Evolutionary conservation across 1,139 yeast species (phyloP).

Genomic region (Sugiyamaella neomexicana): DNA sequence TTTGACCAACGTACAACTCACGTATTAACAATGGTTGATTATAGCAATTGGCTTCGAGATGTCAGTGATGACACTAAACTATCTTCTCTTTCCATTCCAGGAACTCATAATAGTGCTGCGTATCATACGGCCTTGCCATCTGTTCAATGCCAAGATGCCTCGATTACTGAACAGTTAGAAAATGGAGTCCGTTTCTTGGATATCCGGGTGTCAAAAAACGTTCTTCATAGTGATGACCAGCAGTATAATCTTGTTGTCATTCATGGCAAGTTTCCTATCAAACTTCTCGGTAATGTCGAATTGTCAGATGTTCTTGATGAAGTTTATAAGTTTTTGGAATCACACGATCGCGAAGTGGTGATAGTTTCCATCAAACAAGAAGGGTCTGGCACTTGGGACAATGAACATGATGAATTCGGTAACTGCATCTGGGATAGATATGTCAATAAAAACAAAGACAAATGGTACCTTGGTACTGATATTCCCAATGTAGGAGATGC

Average conservation of each 20-base stretch:
- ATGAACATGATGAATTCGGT: slow-evolving; percentile 57
- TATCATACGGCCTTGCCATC: slow-evolving; percentile 73
- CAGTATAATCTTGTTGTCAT: slow-evolving; percentile 63
- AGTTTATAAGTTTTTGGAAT: slow-evolving; percentile 56
- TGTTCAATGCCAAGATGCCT: slow-evolving; percentile 72
- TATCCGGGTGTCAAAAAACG: slow-evolving; percentile 49
- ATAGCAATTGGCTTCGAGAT: slow-evolving; percentile 53
- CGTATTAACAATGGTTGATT: slow-evolving; percentile 9
- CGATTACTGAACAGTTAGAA: slow-evolving; percentile 60
- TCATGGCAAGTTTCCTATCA: slow-evolving; percentile 77
- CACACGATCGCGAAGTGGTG: slow-evolving; percentile 59
- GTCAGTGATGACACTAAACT: slow-evolving; percentile 54
- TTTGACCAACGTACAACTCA: not conserved
- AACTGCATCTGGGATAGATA: slow-evolving; percentile 63
- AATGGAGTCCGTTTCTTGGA: slow-evolving; percentile 77
- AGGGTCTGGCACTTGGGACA: slow-evolving; percentile 50
- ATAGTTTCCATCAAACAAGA: slow-evolving; percentile 73
- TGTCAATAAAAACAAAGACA: slow-evolving; percentile 51
- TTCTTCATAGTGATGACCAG: slow-evolving; percentile 25
- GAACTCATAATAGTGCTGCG: slow-evolving; percentile 81
- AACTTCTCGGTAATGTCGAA: slow-evolving; percentile 57
- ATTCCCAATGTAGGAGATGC: slow-evolving; percentile 62
- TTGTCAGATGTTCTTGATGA: slow-evolving; percentile 53
- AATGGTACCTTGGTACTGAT: slow-evolving; percentile 60
- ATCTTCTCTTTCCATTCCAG: slow-evolving; percentile 65